These are phyloP conservation scores for Speleostelium caveatum DNA, from an alignment of 78 protist species.

Conservation along the genomic window DNA sequence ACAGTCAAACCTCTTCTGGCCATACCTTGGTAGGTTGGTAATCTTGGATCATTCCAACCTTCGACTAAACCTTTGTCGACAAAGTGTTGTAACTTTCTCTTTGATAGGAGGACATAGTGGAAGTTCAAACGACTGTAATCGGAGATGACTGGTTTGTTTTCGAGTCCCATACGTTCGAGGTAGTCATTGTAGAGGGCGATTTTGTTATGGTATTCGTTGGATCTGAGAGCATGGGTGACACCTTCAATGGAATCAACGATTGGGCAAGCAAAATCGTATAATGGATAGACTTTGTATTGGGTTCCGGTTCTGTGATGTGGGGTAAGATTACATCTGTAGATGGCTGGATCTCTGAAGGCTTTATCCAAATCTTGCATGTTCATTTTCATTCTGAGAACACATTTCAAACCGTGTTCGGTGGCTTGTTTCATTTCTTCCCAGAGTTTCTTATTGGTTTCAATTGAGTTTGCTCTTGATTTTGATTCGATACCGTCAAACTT, in stretches of 20 bases:
- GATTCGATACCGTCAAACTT: conserved; percentile 78
- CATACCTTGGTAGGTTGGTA: conserved; percentile 98
- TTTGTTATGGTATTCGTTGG: conserved; percentile 98
- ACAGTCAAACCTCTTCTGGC: conserved; percentile 96
- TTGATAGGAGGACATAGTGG: conserved; percentile 92
- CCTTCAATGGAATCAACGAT: conserved; percentile 97
- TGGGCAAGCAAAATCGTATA: conserved; percentile 99
- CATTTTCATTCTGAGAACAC: conserved; percentile 96
- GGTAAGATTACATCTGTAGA: conserved; percentile 89
- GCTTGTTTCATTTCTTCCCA: conserved; percentile 95
- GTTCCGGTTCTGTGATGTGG: conserved; percentile 87
- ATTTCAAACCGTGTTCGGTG: conserved; percentile 80
- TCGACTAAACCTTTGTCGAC: conserved; percentile 91
- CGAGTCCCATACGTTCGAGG: conserved; percentile 79
- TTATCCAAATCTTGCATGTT: conserved; percentile 47
- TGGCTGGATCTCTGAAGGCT: conserved; percentile 97
- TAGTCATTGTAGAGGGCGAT: conserved; percentile 94
- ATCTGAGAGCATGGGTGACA: conserved; percentile 97
- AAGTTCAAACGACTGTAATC: conserved; percentile 93
- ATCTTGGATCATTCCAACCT: conserved; percentile 99
- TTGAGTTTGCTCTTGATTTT: conserved; percentile 21
- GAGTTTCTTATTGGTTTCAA: conserved; percentile 92
- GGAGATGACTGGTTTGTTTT: conserved; percentile 69
- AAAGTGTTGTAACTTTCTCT: conserved; percentile 95
- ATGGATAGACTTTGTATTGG: conserved; percentile 96